Evolutionary conservation across 352 stramenopile genomes (phyloP).

Genomic region (Phytophthora litchii): DNA sequence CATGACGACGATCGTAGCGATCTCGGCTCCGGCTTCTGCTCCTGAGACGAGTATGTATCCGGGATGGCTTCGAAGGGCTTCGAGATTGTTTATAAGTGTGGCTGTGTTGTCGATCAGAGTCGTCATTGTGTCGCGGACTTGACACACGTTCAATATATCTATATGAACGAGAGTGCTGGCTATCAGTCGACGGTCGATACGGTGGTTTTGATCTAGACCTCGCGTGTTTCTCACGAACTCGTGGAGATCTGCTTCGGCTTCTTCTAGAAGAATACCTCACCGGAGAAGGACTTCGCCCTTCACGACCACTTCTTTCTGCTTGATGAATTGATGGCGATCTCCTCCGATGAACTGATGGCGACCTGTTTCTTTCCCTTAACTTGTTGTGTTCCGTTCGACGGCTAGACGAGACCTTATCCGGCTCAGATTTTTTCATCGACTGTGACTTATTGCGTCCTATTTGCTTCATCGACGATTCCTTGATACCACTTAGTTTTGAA

Average conservation of each 20-base stretch:
- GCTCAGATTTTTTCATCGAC: neutral
- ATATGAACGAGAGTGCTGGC: slow-evolving; percentile 2
- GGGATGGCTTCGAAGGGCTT: slow-evolving; percentile 1
- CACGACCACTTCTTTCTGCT: neutral
- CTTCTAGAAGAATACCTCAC: slow-evolving; percentile 7
- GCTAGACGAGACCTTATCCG: neutral
- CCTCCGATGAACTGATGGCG: slow-evolving; percentile 3
- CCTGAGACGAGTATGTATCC: neutral
- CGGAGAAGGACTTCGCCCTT: slow-evolving; percentile 9
- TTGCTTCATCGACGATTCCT: neutral
- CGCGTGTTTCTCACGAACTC: neutral
- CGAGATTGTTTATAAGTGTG: slow-evolving; percentile 5
- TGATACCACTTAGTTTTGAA: neutral
- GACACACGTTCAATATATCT: neutral
- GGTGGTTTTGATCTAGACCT: slow-evolving; percentile 20
- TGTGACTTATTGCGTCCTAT: neutral
- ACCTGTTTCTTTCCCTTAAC: neutral
- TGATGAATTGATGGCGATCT: slow-evolving; percentile 6
- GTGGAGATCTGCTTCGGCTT: slow-evolving; percentile 28
- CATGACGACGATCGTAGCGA: neutral
- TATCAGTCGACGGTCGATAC: slow-evolving; percentile 2
- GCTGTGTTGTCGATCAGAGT: neutral
- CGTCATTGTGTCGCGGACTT: slow-evolving; percentile 8
- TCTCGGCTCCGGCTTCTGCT: slow-evolving; percentile 2
- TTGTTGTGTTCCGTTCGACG: slow-evolving; percentile 11